Evolutionary conservation across 1,284 basidiomycete genomes (phyloP), one percentile per base, ranked within the genome.

Genomic region (Cutaneotrichosporon spelunceum): DNA sequence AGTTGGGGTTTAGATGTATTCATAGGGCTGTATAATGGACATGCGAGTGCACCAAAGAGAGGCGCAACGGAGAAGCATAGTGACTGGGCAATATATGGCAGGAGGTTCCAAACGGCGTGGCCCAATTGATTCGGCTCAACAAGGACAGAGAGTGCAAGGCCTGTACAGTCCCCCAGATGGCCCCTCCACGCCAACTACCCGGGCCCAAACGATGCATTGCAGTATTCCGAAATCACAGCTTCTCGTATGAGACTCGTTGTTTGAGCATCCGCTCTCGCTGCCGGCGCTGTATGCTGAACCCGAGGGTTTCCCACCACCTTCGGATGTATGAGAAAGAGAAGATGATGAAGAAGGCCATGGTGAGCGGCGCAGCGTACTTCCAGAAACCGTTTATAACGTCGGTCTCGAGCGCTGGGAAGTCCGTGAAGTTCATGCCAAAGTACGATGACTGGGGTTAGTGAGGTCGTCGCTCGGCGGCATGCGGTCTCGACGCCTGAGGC

Each of bases 341-440:
- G 30, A 76, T 70, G 68, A 79, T 21, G 64, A 79, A 79, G 70
- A 79, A 79, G 5, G 64, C 68, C 30, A 71, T 67, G 2, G 77
- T 75, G 42, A 68, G 67, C 2, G 78, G 78, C 0, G 66, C 67
- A 2, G 78, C 76, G 27, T 78, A 68, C 56, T 74, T 74, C 78
- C 78, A 79, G 50, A 79, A 79, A 60, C 78, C 78, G 4, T 54
- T 57, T 27, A 26, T 30, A 36, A 73, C 75, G 19, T 67, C 62
- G 47, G 70, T 68, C 16, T 72, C 56, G 34, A 78, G 56, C n/a
- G 69, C 66, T 29, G 55, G 57, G 59, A 78, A 77, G 16, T 67
- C 67, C 23, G 61, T 65, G 60, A 78, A 77, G 66, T 78, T 77
- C 76, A 76, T 75, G 45, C 75, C 72, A 27, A 72, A 73, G 59